Evolutionary conservation across 176 grass and related monocot genomes (phyloP).

Genomic region (Eremochloa ophiuroides): DNA sequence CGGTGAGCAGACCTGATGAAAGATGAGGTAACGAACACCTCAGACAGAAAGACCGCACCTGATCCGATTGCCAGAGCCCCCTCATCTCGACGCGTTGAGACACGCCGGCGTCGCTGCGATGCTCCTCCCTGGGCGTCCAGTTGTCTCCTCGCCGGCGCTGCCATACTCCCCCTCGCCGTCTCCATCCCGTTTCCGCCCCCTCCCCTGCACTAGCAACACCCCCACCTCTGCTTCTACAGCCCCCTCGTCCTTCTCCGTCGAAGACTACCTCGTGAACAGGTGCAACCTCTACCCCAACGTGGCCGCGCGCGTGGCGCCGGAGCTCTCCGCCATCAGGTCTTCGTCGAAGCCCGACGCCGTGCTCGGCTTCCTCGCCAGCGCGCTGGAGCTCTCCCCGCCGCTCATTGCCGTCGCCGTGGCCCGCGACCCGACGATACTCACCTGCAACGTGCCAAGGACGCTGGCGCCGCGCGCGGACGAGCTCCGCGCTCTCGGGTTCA

Average conservation of each 20-base stretch:
- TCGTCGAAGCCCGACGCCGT: slow-evolving; percentile 34
- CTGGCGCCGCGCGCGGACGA: slow-evolving; percentile 29
- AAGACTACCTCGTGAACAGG: slow-evolving; percentile 19
- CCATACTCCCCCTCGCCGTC: background rate
- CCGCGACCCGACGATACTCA: slow-evolving; percentile 17
- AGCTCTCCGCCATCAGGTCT: slow-evolving; percentile 32
- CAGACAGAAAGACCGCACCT: no score
- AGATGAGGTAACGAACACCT: no score
- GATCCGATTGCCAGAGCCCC: background rate
- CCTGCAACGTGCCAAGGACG: slow-evolving; percentile 33
- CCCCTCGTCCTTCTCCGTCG: background rate
- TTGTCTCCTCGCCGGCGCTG: background rate
- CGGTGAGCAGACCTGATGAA: no score
- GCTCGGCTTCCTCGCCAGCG: slow-evolving; percentile 29
- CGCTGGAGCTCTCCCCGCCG: slow-evolving; percentile 23
- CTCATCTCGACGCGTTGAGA: background rate
- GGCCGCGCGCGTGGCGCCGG: background rate
- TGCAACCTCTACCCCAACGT: slow-evolving; percentile 25
- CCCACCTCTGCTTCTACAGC: background rate
- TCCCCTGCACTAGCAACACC: background rate
- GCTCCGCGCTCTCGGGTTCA: slow-evolving; percentile 32
- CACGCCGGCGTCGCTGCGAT: background rate
- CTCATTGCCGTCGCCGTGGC: slow-evolving; percentile 22
- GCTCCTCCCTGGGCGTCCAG: background rate
- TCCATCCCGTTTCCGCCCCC: background rate